Percentiles rank a stretch among this genome's conserved stretches.
Conservation (phyloP, 2,329 filamentous ascomycete species). For the Talaromyces sp. region DNA sequence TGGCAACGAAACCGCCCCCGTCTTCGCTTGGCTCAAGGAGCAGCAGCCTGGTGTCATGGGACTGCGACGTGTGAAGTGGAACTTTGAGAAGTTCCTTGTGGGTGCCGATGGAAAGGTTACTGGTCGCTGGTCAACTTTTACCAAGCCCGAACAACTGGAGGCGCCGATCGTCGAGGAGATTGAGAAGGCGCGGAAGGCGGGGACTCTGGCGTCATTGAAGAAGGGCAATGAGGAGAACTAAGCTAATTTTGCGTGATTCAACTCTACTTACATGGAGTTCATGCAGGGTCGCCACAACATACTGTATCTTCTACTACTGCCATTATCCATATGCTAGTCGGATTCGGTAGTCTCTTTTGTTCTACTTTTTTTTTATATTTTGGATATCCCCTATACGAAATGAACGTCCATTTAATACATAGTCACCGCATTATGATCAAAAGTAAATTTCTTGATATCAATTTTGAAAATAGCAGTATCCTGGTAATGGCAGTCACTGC, state of each 20-base stretch:
- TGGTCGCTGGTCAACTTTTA: slow-evolving; percentile 82
- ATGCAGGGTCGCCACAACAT: not conserved
- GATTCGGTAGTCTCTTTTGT: not conserved
- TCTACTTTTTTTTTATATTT: not conserved
- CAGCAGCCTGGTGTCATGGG: slow-evolving; percentile 81
- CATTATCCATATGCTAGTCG: not conserved
- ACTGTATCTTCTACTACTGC: not conserved
- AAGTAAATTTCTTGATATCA: not conserved
- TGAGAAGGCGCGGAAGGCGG: slow-evolving; percentile 54
- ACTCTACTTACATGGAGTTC: not conserved
- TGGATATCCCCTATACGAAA: not conserved
- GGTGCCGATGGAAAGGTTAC: slow-evolving; percentile 83
- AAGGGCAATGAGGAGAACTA: slow-evolving; percentile 22
- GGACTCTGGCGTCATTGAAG: slow-evolving; percentile 28
- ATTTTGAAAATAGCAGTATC: not conserved
- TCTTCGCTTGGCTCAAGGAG: slow-evolving; percentile 75
- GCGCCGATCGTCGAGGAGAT: slow-evolving; percentile 74
- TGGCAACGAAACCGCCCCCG: slow-evolving; percentile 74
- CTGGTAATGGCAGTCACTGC: not conserved
- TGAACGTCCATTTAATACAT: not conserved
- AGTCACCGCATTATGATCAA: not conserved
- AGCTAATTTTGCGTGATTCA: slow-evolving; percentile 26
- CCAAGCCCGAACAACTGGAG: slow-evolving; percentile 82
- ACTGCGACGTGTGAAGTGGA: slow-evolving; percentile 95
- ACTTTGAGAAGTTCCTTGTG: slow-evolving; percentile 98